These are phyloP conservation scores for Penicillium janthinellum DNA, from an alignment of 2,329 filamentous ascomycete species.

Conservation along the genomic window DNA sequence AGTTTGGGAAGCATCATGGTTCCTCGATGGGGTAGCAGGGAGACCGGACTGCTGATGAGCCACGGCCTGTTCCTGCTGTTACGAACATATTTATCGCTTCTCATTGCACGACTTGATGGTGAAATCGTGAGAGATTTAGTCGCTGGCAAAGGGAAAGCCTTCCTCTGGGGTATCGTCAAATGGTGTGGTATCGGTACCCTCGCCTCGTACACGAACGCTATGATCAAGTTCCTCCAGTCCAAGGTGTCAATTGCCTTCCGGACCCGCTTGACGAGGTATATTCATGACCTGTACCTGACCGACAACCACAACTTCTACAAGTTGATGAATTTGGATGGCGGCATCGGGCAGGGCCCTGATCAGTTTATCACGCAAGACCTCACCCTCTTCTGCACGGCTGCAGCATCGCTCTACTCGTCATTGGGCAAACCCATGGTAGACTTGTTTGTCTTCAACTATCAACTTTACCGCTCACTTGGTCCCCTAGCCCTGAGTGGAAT, in stretches of 20 bases:
- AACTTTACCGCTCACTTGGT: constrained; percentile 87
- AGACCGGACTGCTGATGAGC: constrained; percentile 84
- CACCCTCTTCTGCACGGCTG: constrained; percentile 90
- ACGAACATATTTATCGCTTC: constrained; percentile 87
- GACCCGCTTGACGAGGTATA: constrained; percentile 90
- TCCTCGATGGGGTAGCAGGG: constrained; percentile 91
- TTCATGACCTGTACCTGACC: constrained; percentile 95
- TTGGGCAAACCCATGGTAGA: constrained; percentile 98
- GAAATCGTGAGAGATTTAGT: constrained; percentile 96
- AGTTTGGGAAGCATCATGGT: constrained; percentile 98
- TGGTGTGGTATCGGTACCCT: constrained; percentile 94
- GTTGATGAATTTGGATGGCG: constrained; percentile 86
- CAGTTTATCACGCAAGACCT: constrained; percentile 98
- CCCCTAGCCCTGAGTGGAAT: constrained; percentile 84
- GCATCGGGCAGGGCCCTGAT: constrained; percentile 86
- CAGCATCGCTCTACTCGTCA: constrained; percentile 90
- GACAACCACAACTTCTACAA: constrained; percentile 97
- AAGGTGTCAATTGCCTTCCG: constrained; percentile 99
- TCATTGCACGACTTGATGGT: constrained; percentile 90
- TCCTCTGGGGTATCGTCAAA: constrained; percentile 86
- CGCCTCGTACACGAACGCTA: constrained; percentile 95
- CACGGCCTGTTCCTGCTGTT: constrained; percentile 89
- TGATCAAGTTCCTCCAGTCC: constrained; percentile 97
- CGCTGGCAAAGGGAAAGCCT: constrained; percentile 86
- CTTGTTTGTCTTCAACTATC: constrained; percentile 96